Percentiles rank a stretch among this genome's conserved stretches.
Conservation (phyloP, 23 red algal genomes). For the Gracilaria gracilis region DNA sequence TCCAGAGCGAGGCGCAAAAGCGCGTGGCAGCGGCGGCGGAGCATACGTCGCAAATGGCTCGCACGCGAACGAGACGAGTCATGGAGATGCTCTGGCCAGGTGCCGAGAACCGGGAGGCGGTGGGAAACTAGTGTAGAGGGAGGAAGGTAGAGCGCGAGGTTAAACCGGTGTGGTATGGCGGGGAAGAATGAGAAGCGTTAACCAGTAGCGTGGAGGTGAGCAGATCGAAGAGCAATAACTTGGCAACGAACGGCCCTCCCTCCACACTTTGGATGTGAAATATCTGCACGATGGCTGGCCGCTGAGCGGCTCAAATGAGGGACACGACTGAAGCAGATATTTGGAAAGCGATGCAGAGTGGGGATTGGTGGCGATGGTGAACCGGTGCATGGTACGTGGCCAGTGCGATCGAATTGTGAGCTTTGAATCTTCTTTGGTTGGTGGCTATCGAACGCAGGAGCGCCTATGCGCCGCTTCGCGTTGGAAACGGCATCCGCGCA, state of each 20-base stretch:
- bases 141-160: no score
- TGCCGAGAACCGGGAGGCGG: no score
- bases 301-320: no score
- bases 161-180: no score
- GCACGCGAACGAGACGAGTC: slow-evolving; percentile 64
- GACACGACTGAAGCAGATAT: not conserved
- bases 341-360: not conserved
- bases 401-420: not conserved
- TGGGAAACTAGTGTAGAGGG: no score
- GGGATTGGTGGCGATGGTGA: not conserved
- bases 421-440: no score
- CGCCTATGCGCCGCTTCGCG: not conserved
- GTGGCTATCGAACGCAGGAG: no score
- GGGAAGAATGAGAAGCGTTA: no score
- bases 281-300: not conserved
- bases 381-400: not conserved
- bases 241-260: no score
- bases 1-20: slow-evolving; percentile 62
- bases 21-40: slow-evolving; percentile 60
- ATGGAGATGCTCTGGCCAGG: slow-evolving; percentile 36
- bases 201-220: no score
- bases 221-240: no score
- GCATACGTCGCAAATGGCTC: slow-evolving; percentile 71
- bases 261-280: not conserved
- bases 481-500: not conserved